Percentiles rank a stretch among this genome's conserved stretches.
These are phyloP conservation scores for Salvia splendens DNA, from an alignment of 257 asterid genomes.

Conservation along the genomic window DNA sequence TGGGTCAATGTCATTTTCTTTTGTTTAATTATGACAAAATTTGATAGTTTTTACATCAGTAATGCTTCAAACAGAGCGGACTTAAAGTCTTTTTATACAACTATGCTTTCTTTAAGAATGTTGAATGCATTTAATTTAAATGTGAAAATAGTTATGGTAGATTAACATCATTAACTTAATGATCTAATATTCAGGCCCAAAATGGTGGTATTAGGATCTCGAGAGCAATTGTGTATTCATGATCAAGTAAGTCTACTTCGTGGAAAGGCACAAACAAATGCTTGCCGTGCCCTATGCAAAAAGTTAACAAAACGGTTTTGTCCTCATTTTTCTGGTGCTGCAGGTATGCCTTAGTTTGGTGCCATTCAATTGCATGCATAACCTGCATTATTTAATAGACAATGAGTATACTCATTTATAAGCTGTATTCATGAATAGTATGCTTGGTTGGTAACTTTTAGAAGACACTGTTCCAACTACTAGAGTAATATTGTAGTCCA, in stretches of 20 bases:
- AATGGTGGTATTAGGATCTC: constrained; percentile 94
- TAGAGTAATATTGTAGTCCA: constrained; percentile 5
- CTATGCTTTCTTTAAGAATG: constrained; percentile 17
- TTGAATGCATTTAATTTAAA: constrained; percentile 11
- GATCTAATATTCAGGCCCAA: constrained; percentile 68
- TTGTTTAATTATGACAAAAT: background rate
- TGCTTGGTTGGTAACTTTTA: constrained; percentile 16
- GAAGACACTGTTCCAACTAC: constrained; percentile 22
- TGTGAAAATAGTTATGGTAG: constrained; percentile 9
- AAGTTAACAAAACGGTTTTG: constrained; percentile 71
- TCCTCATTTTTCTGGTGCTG: constrained; percentile 69
- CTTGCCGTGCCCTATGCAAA: constrained; percentile 85
- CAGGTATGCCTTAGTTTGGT: constrained; percentile 53
- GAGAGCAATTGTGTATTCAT: constrained; percentile 96
- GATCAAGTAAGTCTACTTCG: constrained; percentile 78
- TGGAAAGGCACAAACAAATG: constrained; percentile 92
- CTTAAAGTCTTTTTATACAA: constrained; percentile 6
- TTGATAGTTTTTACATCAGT: constrained; percentile 6
- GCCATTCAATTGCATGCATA: constrained; percentile 21
- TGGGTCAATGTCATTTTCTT: background rate
- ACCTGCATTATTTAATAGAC: constrained; percentile 4
- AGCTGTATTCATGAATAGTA: background rate
- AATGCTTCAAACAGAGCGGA: constrained; percentile 10
- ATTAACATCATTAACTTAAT: background rate
- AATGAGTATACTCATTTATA: constrained; percentile 25